Percentiles rank a stretch among this genome's conserved stretches.
phyloP scores from a whole-genome alignment of 179 eudicot genomes.

The Camellia oleifera region DNA sequence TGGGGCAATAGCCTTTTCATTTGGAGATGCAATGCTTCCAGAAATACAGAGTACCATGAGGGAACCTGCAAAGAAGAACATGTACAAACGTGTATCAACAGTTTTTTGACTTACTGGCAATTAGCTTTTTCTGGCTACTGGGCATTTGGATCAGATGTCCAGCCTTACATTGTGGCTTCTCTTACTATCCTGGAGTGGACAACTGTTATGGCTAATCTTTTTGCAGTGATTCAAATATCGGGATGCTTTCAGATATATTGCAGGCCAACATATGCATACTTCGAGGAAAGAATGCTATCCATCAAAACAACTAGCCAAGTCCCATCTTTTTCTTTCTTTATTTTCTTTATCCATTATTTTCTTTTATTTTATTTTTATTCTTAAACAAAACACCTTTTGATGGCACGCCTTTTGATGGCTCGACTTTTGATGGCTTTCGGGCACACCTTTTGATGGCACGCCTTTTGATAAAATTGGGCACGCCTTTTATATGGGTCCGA shows the following conservation, averaged over 20 bases:
- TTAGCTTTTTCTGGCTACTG: constrained; percentile 42
- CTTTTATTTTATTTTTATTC: too few relatives aligned
- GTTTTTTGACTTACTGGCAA: constrained; percentile 45
- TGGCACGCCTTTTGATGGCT: too few relatives aligned
- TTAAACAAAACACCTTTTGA: too few relatives aligned
- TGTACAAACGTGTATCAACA: constrained; percentile 47
- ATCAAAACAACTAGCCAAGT: constrained; percentile 8
- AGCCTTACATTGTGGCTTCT: constrained; percentile 40
- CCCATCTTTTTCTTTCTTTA: too few relatives aligned
- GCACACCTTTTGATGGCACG: too few relatives aligned
- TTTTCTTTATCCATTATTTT: too few relatives aligned
- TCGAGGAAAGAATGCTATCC: constrained; percentile 29
- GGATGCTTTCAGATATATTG: constrained; percentile 55
- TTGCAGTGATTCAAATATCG: constrained; percentile 42
- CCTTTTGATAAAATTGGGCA: too few relatives aligned
- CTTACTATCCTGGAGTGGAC: constrained; percentile 40
- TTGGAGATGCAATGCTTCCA: constrained; percentile 54
- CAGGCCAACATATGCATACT: constrained; percentile 46
- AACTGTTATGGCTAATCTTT: constrained; percentile 40
- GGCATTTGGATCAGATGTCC: constrained; percentile 43
- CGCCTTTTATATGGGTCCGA: too few relatives aligned
- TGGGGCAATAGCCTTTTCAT: constrained; percentile 48
- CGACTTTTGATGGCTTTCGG: too few relatives aligned
- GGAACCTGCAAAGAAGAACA: constrained; percentile 43
- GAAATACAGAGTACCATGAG: constrained; percentile 47